Evolutionary conservation across 2,329 filamentous ascomycete genomes (phyloP).

Genomic region (Coniochaeta hoffmannii): DNA sequence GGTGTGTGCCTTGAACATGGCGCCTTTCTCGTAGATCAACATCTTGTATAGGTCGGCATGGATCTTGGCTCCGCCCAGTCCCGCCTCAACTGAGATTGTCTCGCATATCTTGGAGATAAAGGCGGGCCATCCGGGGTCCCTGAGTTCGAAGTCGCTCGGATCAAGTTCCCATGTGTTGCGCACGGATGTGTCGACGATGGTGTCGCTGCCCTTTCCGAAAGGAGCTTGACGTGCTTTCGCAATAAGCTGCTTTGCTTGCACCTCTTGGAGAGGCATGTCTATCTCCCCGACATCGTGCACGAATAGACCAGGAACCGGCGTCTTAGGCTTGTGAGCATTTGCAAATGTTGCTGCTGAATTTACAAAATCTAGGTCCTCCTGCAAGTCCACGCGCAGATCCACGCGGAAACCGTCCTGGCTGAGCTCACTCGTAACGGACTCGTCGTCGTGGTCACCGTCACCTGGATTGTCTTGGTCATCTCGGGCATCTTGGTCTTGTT

Average conservation of each 20-base stretch:
- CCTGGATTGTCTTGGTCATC: too few relatives aligned
- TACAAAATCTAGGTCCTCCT: neutral
- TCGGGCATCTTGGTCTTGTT: too few relatives aligned
- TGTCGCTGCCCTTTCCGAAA: slow-evolving; percentile 30
- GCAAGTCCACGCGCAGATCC: neutral
- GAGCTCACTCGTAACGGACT: neutral
- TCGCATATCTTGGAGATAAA: slow-evolving; percentile 17
- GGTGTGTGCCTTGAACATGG: slow-evolving; percentile 38
- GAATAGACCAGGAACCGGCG: neutral
- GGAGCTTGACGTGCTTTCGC: slow-evolving; percentile 22
- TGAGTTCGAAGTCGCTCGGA: slow-evolving; percentile 27
- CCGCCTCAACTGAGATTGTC: slow-evolving; percentile 21
- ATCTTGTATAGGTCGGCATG: slow-evolving; percentile 36
- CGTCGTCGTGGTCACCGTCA: neutral
- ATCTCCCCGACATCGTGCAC: slow-evolving; percentile 13
- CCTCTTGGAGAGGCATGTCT: slow-evolving; percentile 16
- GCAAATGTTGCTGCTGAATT: neutral
- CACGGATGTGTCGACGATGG: slow-evolving; percentile 29
- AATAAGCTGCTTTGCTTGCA: slow-evolving; percentile 17
- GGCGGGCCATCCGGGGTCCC: slow-evolving; percentile 23
- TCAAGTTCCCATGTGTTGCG: slow-evolving; percentile 37
- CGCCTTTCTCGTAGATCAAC: slow-evolving; percentile 40
- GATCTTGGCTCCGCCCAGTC: slow-evolving; percentile 19
- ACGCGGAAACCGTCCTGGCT: neutral
- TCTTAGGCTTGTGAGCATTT: neutral